Base-by-base conservation (phyloP, 1,284 basidiomycete species). In the Termitomyces sp. region DNA sequence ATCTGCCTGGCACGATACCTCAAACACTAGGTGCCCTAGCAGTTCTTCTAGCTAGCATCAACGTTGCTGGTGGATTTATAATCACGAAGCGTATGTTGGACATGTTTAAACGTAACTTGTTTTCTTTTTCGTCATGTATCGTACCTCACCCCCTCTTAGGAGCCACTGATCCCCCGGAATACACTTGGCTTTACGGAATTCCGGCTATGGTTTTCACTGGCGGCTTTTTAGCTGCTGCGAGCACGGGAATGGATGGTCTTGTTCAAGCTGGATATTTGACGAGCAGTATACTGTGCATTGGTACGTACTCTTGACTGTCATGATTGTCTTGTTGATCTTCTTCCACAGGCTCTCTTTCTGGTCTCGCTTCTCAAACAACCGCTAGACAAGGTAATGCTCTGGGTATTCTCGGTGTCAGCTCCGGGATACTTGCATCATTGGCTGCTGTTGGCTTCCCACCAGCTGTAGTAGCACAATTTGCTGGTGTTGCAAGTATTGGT, bases 21-120 rank as follows among this genome's bases (percentile, higher is more conserved):
- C 89, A 93, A 69, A 72, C 73, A 14, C 74, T 93, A 14, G 90
- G 88, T 54, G 88, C 91, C 3, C 58, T 85, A 9, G 89, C 89
- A 13, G 91, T 93, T 13, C 78, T 93, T 42, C 72, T 93, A 19
- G 90, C 90, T 14, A 88, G 87, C 57, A 79, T 93, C 46, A 93
- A 93, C 63, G 88, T 93, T 52, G 81, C 86, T 37, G 90, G 90
- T 50, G 91, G 91, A 31, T 91, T 91, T 63, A 80, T 88, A 26
- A 85, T 90, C 62, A 89, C 87, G 13, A 89, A 91, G 68, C 83
- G 89, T 46, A 93, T 93, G 91, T 74, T 92, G 57, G 88, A 92
- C 64, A 91, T 93, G 84, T 93, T 93, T 70, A 89, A 88, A 70
- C 83, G 90, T 86, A 65, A 60, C 77, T 11, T 33, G 11, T 35